Evolutionary conservation across 163 green algal genomes (phyloP).

Genomic region (Chlorella variabilis): DNA sequence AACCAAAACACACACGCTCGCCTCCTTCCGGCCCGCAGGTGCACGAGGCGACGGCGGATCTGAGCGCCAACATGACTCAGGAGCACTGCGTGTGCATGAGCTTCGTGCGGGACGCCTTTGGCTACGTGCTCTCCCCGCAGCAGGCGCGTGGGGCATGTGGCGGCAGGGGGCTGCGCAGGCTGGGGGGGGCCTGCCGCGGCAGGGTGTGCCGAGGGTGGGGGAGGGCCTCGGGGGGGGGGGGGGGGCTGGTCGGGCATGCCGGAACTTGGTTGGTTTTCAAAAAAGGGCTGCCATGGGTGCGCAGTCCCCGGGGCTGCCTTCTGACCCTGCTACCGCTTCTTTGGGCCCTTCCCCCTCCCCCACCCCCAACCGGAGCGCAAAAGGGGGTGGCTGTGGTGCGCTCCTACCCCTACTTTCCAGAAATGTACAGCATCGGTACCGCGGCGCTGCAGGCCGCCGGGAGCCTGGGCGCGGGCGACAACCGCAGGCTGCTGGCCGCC

Average conservation of each 20-base stretch:
- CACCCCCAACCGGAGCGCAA: constrained; percentile 25
- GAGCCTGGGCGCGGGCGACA: too few relatives aligned
- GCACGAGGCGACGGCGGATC: constrained; percentile 36
- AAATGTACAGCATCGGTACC: constrained; percentile 46
- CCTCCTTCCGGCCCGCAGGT: neutral
- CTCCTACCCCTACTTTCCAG: constrained; percentile 61
- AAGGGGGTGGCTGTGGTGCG: constrained; percentile 50
- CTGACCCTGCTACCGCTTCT: neutral
- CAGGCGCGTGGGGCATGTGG: neutral
- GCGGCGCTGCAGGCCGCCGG: neutral
- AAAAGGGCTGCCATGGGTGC: too few relatives aligned
- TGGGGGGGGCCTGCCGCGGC: too few relatives aligned
- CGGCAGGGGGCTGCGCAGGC: too few relatives aligned
- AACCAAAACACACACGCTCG: neutral
- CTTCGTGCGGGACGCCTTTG: constrained; percentile 36
- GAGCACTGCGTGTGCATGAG: constrained; percentile 53
- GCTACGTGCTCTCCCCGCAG: constrained; percentile 23
- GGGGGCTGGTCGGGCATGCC: too few relatives aligned
- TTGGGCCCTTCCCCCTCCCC: neutral
- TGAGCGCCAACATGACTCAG: constrained; percentile 42
- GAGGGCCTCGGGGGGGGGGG: too few relatives aligned
- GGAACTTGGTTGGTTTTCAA: neutral
- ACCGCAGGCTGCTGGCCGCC: neutral
- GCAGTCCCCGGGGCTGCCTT: neutral
- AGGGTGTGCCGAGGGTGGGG: too few relatives aligned